Evolutionary conservation across 1,284 basidiomycete genomes (phyloP).

Genomic region (Ceratobasidium sp.): DNA sequence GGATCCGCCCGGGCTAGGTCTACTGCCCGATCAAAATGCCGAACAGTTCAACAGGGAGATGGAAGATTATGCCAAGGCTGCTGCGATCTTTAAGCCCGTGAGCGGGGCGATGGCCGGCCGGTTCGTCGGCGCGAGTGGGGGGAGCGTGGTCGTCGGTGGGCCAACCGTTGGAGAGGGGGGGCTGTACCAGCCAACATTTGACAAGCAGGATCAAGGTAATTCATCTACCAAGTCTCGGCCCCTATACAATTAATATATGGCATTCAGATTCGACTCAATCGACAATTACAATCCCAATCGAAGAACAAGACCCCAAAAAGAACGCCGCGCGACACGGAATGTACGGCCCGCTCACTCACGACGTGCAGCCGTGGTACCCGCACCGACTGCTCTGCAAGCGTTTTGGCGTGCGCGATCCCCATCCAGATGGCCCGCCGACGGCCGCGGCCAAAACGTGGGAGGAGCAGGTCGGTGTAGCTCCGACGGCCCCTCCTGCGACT

Average conservation of each 20-base stretch:
- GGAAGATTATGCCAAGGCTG: constrained; percentile 85
- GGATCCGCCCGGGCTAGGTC: constrained; percentile 60
- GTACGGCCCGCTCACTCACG: constrained; percentile 87
- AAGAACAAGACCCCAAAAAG: constrained; percentile 65
- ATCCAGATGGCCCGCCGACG: constrained; percentile 60
- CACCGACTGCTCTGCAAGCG: constrained; percentile 88
- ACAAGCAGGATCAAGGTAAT: constrained; percentile 56
- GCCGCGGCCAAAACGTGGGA: constrained; percentile 49
- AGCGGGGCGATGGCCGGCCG: constrained; percentile 92
- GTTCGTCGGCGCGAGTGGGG: constrained; percentile 77
- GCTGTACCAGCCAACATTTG: constrained; percentile 69
- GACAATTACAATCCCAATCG: constrained; percentile 10
- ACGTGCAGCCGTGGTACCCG: constrained; percentile 80
- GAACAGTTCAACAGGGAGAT: constrained; percentile 86
- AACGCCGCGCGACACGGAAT: constrained; percentile 86
- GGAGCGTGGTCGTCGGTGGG: constrained; percentile 65
- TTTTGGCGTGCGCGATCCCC: constrained; percentile 91
- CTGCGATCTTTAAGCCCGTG: constrained; percentile 91
- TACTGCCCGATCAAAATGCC: constrained; percentile 66
- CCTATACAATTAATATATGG: background rate
- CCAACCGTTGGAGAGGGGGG: constrained; percentile 74
- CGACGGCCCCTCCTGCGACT: constrained; percentile 48
- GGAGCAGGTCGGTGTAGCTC: constrained; percentile 24
- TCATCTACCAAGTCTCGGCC: background rate
- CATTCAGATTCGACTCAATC: constrained; percentile 3